Base-by-base conservation (phyloP, 768 basidiomycete genomes). In the Russula virescens region DNA sequence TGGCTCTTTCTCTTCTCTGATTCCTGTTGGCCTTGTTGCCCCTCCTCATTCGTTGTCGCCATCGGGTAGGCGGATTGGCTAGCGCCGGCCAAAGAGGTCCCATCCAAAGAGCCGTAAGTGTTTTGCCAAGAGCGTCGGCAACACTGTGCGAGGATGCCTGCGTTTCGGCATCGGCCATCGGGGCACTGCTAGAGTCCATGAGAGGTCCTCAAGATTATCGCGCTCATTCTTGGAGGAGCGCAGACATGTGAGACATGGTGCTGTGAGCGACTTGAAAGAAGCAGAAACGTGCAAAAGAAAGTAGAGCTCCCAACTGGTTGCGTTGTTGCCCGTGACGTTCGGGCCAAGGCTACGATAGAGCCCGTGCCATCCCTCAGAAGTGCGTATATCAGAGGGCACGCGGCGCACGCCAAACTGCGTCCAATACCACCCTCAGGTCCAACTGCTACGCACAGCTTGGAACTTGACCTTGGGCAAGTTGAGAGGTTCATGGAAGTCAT, bases 81-180 rank as follows among this genome's bases (percentile, higher is more conserved):
- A 77, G 23, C 77, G 77, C 25, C 78, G 77, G n/a, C 88, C 88
- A 64, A 90, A 88, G 3, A 88, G 76, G 55, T 85, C 76, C 64
- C 75, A 87, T 7, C 88, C 88, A 62, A 88, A 88, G 9, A 90
- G 69, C 10, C 79, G 81, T 67, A 88, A 81, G 26, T 64, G 68
- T 61, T 76, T 73, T 57, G 72, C 68, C 54, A 73, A 70, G 68
- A 40, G 8, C 57, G 57, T 45, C 63, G 61, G 38, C 54, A 50
- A 65, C 73, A 68, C 8, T 69, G 65, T 2, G 38, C 38, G 38
- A 38, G 38, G 5, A 59, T 47, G 25, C 80, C 83, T 6, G 77
- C 23, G 80, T 78, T 69, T 86, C 84, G 8, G 78, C 83, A 55
- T 89, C 87, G 28, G 60, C 49, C 48, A 75, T 74, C 63, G 82